Evolutionary conservation across 495 filamentous ascomycete species (phyloP).

Genomic region (Trichoderma erinaceum): DNA sequence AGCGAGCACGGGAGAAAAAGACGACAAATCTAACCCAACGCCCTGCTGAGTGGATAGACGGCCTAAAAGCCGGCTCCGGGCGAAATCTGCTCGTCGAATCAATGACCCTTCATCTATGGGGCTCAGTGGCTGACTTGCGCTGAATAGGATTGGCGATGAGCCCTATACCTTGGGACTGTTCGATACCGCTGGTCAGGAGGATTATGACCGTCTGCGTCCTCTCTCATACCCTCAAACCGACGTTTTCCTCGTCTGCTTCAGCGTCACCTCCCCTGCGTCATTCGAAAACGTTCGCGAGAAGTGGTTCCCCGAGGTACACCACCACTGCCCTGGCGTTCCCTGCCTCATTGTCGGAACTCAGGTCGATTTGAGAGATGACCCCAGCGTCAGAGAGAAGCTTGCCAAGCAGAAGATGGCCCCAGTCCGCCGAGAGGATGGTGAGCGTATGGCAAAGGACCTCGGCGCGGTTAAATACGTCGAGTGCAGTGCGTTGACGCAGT

Average conservation of each 20-base stretch:
- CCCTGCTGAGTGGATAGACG: neutral
- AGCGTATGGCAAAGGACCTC: conserved; percentile 91
- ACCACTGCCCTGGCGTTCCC: conserved; percentile 96
- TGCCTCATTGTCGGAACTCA: conserved; percentile 98
- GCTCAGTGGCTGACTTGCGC: conserved; percentile 21
- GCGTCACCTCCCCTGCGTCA: conserved; percentile 94
- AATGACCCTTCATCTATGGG: neutral
- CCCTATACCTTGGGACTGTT: conserved; percentile 96
- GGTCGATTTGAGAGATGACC: conserved; percentile 89
- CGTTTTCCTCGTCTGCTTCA: conserved; percentile 98
- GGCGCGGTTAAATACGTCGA: conserved; percentile 98
- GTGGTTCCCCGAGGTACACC: conserved; percentile 97
- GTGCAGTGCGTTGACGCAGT: conserved; percentile 95
- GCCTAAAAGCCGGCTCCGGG: neutral
- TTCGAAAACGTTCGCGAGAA: conserved; percentile 99
- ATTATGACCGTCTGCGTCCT: conserved; percentile 95
- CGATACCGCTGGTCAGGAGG: conserved; percentile 98
- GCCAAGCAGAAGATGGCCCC: conserved; percentile 92
- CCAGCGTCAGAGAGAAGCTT: conserved; percentile 83
- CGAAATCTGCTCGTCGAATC: neutral
- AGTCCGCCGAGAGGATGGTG: conserved; percentile 85
- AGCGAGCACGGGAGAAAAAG: neutral
- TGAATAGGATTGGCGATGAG: conserved; percentile 90
- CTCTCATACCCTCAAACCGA: conserved; percentile 98
- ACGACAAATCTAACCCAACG: neutral